These are phyloP conservation scores for Cryptococcus depauperatus DNA, from an alignment of 1,284 basidiomycete genomes.

Conservation along the genomic window DNA sequence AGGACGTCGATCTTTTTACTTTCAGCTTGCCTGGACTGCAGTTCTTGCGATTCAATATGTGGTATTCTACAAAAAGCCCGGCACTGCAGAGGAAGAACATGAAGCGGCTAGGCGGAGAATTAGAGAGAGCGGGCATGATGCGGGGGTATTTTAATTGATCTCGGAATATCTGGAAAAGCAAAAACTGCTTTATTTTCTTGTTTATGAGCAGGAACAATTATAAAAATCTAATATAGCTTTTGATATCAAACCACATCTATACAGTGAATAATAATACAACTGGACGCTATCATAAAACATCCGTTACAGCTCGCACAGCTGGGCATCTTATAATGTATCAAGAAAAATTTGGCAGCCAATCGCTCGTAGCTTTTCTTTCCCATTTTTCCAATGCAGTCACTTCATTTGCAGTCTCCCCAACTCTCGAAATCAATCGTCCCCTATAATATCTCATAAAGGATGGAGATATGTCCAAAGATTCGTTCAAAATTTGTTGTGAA, in stretches of 20 bases:
- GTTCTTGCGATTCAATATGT: slow-evolving; percentile 21
- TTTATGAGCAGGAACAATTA: not conserved
- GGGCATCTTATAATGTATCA: not conserved
- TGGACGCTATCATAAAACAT: not conserved
- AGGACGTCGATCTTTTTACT: slow-evolving; percentile 26
- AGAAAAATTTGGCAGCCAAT: slow-evolving; percentile 30
- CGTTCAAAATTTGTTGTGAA: slow-evolving; percentile 33
- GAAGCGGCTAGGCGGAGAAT: slow-evolving; percentile 28
- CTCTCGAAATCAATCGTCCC: slow-evolving; percentile 22
- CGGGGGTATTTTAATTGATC: slow-evolving; percentile 2
- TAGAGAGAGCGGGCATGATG: slow-evolving; percentile 10
- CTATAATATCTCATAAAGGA: slow-evolving; percentile 33
- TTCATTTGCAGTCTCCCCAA: slow-evolving; percentile 29
- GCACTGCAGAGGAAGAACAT: slow-evolving; percentile 29
- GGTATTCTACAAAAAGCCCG: slow-evolving; percentile 27
- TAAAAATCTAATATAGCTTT: not conserved
- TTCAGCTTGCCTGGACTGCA: slow-evolving; percentile 30
- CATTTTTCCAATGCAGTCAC: slow-evolving; percentile 31
- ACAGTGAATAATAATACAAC: not conserved
- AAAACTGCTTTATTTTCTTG: not conserved
- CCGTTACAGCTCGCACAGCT: not conserved
- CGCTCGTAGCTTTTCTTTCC: slow-evolving; percentile 20
- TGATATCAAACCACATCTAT: not conserved
- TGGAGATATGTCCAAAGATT: slow-evolving; percentile 37
- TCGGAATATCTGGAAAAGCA: not conserved